Evolutionary conservation across 495 filamentous ascomycete species (phyloP).

Genomic region (Jackrogersella multiformis): DNA sequence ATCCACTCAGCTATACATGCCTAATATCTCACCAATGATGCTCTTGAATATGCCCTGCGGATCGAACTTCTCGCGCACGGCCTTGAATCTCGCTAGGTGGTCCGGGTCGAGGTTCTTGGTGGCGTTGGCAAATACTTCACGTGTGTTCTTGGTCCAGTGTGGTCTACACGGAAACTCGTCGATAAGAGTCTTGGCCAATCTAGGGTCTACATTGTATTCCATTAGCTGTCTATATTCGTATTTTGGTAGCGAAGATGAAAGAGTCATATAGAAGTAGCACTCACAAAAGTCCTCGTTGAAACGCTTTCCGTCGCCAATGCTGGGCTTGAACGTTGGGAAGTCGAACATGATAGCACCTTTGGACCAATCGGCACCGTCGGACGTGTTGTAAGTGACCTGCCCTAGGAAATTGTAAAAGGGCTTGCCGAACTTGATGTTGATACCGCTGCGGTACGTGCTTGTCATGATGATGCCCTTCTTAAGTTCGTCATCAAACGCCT

Average conservation of each 20-base stretch:
- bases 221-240: conserved; percentile 21
- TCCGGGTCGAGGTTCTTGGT: conserved; percentile 58
- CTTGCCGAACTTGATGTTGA: conserved; percentile 63
- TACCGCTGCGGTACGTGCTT: conserved; percentile 59
- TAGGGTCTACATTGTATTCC: conserved; percentile 44
- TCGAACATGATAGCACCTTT: conserved; percentile 64
- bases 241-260: not conserved
- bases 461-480: conserved; percentile 55
- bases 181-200: conserved; percentile 56
- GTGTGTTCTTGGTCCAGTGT: conserved; percentile 63
- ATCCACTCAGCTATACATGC: conserved; percentile 45
- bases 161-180: conserved; percentile 59
- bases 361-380: conserved; percentile 56
- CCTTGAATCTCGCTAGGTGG: conserved; percentile 57
- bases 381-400: conserved; percentile 58
- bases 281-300: conserved; percentile 62
- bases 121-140: conserved; percentile 54
- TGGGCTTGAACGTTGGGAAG: conserved; percentile 57
- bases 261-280: conserved; percentile 19
- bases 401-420: conserved; percentile 59
- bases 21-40: conserved; percentile 58
- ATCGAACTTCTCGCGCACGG: conserved; percentile 55
- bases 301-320: conserved; percentile 55
- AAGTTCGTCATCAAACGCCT: conserved; percentile 56
- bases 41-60: conserved; percentile 57